Evolutionary conservation across 371 early-diverging fungal genomes (phyloP), one percentile per base, ranked within the genome.

Genomic region (Mortierella polycephala): DNA sequence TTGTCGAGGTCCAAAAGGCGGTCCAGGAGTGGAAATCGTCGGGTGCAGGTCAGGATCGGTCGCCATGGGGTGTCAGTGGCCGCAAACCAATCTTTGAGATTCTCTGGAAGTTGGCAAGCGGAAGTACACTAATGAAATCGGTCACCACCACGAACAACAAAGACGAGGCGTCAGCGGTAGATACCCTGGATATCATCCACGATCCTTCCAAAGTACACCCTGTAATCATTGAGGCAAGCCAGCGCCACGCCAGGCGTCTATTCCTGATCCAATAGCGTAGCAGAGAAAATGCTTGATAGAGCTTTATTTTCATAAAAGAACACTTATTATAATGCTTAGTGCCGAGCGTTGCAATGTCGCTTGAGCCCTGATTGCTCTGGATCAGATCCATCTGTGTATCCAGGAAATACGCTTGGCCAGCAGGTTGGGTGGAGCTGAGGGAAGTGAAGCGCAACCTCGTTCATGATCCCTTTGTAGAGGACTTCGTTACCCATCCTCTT

Each of bases 1-100:
- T 60, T 12, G 8, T 12, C 2, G 41, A 66, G 18, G 64, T 79
- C 18, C 62, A 79, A 20, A 21, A 62, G 40, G 66, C 52, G 5
- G 50, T 73, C 37, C 57, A 69, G 16, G 67, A 72, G 18, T 65
- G 67, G 69, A 55, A 23, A 18, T 23, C 9, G 9, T 44, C 59
- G 9, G 55, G 39, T 8, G 52, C 40, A 14, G 57, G 57, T 0
- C 44, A 59, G 45, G 72, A 71, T 23, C 54, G 65, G 5, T 72
- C 80, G 1, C 80, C 80, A 0, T 79, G 80, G 80, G 73, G 80
- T n/a, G 50, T 79, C 39, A 73, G 69, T 20, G 69, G 73, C 12
- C 69, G 73, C 18, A 79, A 79, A 45, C 62, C 69, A 4, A 60
- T 79, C 23, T 79, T 79, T 69, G 80, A 79, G 47, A 63, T 73